Evolutionary conservation across 768 basidiomycete species (phyloP).

Genomic region (Fibroporia radiculosa): DNA sequence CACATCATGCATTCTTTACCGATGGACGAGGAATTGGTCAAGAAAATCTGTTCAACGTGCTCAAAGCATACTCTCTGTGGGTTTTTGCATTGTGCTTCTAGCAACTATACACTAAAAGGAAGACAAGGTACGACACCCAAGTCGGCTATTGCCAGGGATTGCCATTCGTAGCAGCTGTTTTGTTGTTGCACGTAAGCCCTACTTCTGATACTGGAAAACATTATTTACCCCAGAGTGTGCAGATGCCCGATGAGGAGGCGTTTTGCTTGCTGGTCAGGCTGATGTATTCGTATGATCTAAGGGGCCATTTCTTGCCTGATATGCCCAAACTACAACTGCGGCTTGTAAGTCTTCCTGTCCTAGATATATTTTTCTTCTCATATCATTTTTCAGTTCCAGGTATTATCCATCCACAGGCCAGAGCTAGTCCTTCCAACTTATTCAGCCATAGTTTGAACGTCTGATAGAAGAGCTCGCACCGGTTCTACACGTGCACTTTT

Average conservation of each 20-base stretch:
- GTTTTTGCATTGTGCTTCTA: slow-evolving; percentile 18
- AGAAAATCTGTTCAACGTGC: slow-evolving; percentile 94
- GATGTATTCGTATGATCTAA: slow-evolving; percentile 94
- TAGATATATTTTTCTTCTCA: slow-evolving; percentile 1
- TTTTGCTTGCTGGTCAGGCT: slow-evolving; percentile 91
- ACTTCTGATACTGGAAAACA: not conserved
- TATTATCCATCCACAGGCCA: slow-evolving; percentile 23
- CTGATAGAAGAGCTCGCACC: slow-evolving; percentile 89
- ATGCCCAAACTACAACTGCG: slow-evolving; percentile 97
- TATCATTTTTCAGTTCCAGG: slow-evolving; percentile 60
- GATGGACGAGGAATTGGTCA: slow-evolving; percentile 94
- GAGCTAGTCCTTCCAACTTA: not conserved
- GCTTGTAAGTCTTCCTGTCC: slow-evolving; percentile 43
- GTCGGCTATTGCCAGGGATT: slow-evolving; percentile 98
- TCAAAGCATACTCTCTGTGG: slow-evolving; percentile 94
- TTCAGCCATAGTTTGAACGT: slow-evolving; percentile 70
- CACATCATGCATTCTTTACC: slow-evolving; percentile 92
- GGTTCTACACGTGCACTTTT: slow-evolving; percentile 86
- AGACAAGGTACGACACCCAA: slow-evolving; percentile 70
- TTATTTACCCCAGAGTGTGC: not conserved
- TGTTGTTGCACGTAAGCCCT: slow-evolving; percentile 75
- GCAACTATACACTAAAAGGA: not conserved
- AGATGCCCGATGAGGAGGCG: slow-evolving; percentile 99
- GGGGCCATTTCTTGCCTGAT: slow-evolving; percentile 96
- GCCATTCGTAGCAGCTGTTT: slow-evolving; percentile 91